A percentile compares a stretch with the other conserved stretches of the same genome.
Evolutionary conservation across 257 asterid species (phyloP).

Genomic region (Scutellaria baicalensis): DNA sequence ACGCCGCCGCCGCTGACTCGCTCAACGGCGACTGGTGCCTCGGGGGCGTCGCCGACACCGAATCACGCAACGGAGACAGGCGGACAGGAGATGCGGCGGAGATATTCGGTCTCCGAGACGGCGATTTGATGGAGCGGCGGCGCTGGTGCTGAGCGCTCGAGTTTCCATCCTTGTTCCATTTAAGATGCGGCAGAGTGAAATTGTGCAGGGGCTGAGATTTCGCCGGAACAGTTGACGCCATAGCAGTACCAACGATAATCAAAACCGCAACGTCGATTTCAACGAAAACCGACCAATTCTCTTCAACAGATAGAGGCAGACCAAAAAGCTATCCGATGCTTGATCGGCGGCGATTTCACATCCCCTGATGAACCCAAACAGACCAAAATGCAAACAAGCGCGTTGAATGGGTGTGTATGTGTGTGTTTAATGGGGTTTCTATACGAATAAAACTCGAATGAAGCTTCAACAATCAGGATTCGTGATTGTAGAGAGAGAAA

Average conservation of each 20-base stretch:
- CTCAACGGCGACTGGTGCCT: slow-evolving; percentile 26
- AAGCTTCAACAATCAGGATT: slow-evolving; percentile 11
- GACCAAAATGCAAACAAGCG: slow-evolving; percentile 1
- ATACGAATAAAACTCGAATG: not conserved
- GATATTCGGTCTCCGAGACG: slow-evolving; percentile 29
- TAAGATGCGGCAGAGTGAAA: slow-evolving; percentile 51
- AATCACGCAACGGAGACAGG: slow-evolving; percentile 38
- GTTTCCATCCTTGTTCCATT: slow-evolving; percentile 60
- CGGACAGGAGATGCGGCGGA: slow-evolving; percentile 40
- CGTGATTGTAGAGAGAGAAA: slow-evolving; percentile 18
- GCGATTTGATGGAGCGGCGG: slow-evolving; percentile 52
- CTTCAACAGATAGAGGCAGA: not conserved
- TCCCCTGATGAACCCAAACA: not conserved
- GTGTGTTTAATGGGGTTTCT: not conserved
- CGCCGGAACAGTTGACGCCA: slow-evolving; percentile 51
- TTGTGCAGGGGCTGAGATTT: slow-evolving; percentile 71
- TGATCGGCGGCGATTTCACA: slow-evolving; percentile 20
- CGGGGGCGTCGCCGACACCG: slow-evolving; percentile 21
- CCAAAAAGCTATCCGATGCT: not conserved
- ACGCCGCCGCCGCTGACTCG: slow-evolving; percentile 15
- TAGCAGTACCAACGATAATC: slow-evolving; percentile 17
- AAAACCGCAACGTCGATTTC: slow-evolving; percentile 17
- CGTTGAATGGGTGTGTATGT: not conserved
- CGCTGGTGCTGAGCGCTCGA: slow-evolving; percentile 38
- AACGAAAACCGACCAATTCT: not conserved